phyloP scores from a whole-genome alignment of 768 basidiomycete genomes.

The Trametes punicea region DNA sequence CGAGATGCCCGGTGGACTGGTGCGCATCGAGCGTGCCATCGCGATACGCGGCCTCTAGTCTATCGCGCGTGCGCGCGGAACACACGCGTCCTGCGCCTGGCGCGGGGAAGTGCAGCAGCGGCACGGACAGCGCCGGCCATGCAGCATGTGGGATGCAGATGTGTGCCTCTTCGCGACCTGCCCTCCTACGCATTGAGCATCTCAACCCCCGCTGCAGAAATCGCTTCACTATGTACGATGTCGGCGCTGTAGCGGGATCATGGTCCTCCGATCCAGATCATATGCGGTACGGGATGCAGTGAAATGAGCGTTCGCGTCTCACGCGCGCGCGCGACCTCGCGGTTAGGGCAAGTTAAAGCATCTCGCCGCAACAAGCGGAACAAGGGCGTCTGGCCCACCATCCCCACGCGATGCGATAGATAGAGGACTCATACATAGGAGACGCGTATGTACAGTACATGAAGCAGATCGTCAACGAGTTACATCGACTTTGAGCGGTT shows the following conservation, averaged over 20 bases:
- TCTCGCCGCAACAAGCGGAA: too few relatives aligned
- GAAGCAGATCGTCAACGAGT: neutral
- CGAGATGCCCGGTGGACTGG: neutral
- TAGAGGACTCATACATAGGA: neutral
- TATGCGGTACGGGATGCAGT: too few relatives aligned
- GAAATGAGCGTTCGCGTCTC: too few relatives aligned
- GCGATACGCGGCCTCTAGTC: neutral
- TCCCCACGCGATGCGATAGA: neutral
- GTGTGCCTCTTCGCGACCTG: too few relatives aligned
- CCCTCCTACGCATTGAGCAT: too few relatives aligned
- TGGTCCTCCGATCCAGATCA: too few relatives aligned
- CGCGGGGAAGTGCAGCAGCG: neutral
- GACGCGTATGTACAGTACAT: conserved; percentile 6
- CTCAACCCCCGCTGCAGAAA: too few relatives aligned
- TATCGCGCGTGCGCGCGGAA: neutral
- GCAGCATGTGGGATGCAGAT: neutral
- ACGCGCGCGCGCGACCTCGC: neutral
- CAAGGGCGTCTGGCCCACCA: too few relatives aligned
- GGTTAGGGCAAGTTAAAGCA: too few relatives aligned
- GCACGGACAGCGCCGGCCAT: neutral
- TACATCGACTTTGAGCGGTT: neutral
- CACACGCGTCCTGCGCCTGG: conserved; percentile 14
- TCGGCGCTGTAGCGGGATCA: too few relatives aligned
- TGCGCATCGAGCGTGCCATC: neutral
- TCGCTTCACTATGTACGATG: too few relatives aligned